Base-by-base conservation (phyloP, 495 filamentous ascomycete genomes). In the Podospora pseudoanserina region DNA sequence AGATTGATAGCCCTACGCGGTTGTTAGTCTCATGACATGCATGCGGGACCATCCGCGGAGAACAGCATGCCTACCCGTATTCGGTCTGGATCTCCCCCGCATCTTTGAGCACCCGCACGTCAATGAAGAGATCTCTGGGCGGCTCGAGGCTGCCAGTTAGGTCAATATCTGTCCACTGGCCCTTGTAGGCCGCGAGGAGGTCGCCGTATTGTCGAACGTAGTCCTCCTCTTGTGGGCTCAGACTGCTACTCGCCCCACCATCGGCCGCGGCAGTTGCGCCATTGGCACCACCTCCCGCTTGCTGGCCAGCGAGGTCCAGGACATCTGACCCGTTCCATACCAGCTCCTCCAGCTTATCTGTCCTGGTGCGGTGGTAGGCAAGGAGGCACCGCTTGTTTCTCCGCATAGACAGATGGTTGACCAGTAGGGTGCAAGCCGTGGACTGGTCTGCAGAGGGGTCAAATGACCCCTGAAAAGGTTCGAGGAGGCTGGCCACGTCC, bases 81-180 rank as follows among this genome's bases (percentile, higher is more conserved):
- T 99, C 96, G 13, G 96, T 99, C 81, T 99, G 95, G 70, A 99
- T 97, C 83, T 98, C 95, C 27, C 96, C 96, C 57, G 94, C 96
- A 82, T 99, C 95, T 76, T 95, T 97, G 69, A 99, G 79, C 64
- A 98, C 96, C 65, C 96, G 83, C 63, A 99, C 96, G 79, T 99
- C 96, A 76, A 99, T 96, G 76, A 99, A 99, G 63, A 99, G 80
- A 81, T 99, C 96, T 75, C 86, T 88, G 34, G 96, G 95, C 44
- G 96, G 96, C 75, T 98, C 94, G 76, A 99, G 83, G 70, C 91
- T 94, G 57, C 96, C 96, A 16, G 95, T 98, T 66, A 99, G 81
- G 79, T 99, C 96, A 64, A 99, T 90, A 79, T 99, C 96, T 26
- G 94, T 98, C 94, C 95, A 99, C 72, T 97, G 93, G 0, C 96